Evolutionary conservation across 345 rosid genomes (phyloP).

Genomic region (Lepidium aucheri): DNA sequence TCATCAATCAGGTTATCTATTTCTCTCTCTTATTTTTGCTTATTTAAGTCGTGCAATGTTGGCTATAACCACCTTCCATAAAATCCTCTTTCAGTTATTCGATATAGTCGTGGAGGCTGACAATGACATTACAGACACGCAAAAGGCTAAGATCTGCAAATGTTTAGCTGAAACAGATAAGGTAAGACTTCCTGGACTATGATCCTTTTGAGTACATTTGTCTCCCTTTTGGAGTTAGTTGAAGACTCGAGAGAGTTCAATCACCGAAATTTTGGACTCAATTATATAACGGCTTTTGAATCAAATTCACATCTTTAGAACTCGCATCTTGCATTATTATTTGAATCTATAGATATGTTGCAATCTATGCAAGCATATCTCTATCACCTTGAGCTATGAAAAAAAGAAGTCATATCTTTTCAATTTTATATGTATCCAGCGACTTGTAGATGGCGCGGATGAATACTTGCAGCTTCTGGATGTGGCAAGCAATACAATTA

Average conservation of each 20-base stretch:
- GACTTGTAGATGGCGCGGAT: constrained; percentile 89
- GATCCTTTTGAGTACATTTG: not conserved
- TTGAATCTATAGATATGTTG: not conserved
- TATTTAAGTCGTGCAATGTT: not conserved
- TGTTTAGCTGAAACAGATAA: constrained; percentile 71
- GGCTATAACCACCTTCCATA: not conserved
- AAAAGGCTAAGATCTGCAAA: constrained; percentile 87
- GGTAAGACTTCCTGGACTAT: constrained; percentile 39
- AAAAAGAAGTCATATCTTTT: not conserved
- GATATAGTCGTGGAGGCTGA: constrained; percentile 53
- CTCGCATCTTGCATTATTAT: not conserved
- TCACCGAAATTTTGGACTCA: not conserved
- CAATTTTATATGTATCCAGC: constrained; percentile 39
- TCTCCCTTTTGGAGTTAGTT: not conserved
- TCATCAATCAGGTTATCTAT: constrained; percentile 61
- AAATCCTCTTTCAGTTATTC: constrained; percentile 45
- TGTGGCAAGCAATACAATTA: constrained; percentile 59
- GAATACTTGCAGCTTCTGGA: constrained; percentile 94
- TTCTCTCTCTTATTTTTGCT: not conserved
- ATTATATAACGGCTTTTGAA: not conserved
- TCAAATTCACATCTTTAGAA: not conserved
- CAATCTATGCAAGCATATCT: not conserved
- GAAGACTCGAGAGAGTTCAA: not conserved
- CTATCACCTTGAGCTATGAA: not conserved
- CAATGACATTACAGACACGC: constrained; percentile 72